These are phyloP conservation scores for Cryptococcus sp. DNA, from an alignment of 1,284 basidiomycete species.

Conservation along the genomic window DNA sequence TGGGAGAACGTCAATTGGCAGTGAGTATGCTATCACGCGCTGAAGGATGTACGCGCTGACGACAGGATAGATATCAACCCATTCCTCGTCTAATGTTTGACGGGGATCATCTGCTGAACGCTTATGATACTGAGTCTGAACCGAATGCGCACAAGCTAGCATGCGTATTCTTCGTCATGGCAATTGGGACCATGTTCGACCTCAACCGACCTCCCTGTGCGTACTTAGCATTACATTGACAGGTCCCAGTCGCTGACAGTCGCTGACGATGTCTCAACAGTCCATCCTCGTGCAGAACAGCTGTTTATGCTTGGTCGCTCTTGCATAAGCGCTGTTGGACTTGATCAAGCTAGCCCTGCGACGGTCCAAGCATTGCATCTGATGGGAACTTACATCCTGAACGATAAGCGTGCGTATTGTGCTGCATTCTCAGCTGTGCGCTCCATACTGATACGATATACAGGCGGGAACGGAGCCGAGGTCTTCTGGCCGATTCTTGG, in stretches of 20 bases:
- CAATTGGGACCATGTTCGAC: constrained; percentile 51
- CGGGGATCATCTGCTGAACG: constrained; percentile 44
- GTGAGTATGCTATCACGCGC: constrained; percentile 25
- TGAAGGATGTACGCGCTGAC: constrained; percentile 5
- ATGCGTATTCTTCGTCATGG: constrained; percentile 51
- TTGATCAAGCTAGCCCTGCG: constrained; percentile 46
- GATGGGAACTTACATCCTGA: constrained; percentile 50
- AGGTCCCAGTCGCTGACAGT: constrained; percentile 2
- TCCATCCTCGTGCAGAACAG: constrained; percentile 39
- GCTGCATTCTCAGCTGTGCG: background rate
- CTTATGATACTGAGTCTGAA: constrained; percentile 36
- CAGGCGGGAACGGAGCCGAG: constrained; percentile 48
- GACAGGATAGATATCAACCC: constrained; percentile 36
- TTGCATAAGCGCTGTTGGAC: constrained; percentile 42
- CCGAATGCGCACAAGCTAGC: constrained; percentile 51
- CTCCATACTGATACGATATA: background rate
- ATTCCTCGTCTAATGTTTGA: constrained; percentile 47
- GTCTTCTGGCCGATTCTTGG: constrained; percentile 53
- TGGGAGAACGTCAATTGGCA: constrained; percentile 55
- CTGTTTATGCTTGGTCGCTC: constrained; percentile 46
- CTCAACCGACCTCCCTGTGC: constrained; percentile 44
- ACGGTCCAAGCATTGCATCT: constrained; percentile 50
- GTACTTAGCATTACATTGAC: constrained; percentile 4
- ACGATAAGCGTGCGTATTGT: constrained; percentile 39
- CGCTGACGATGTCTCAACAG: constrained; percentile 19